Conservation (phyloP, 768 basidiomycete species). For the Auriscalpium orientale region DNA sequence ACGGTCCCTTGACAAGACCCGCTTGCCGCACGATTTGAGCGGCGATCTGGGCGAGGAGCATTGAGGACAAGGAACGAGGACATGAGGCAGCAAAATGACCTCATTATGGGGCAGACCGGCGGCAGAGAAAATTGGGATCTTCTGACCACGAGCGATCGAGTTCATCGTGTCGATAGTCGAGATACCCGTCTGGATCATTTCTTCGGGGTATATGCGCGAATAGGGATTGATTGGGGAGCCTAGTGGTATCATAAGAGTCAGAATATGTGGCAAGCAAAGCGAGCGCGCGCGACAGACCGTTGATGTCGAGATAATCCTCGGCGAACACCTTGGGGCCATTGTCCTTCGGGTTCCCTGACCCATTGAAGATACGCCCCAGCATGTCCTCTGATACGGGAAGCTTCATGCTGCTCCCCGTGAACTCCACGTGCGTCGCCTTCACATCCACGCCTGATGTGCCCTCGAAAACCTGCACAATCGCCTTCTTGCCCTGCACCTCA, state of each 20-base stretch:
- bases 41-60: constrained; percentile 62
- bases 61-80: constrained; percentile 3
- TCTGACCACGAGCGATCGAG: constrained; percentile 98
- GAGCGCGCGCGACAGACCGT: constrained; percentile 51
- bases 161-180: constrained; percentile 98
- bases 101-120: constrained; percentile 99
- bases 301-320: constrained; percentile 98
- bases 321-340: constrained; percentile 98
- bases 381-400: constrained; percentile 98
- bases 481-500: constrained; percentile 97
- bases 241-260: constrained; percentile 23
- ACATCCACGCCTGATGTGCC: constrained; percentile 97
- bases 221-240: constrained; percentile 98
- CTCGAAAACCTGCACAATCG: constrained; percentile 98
- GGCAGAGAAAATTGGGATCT: constrained; percentile 99
- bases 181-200: constrained; percentile 99
- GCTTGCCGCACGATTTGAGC: constrained; percentile 99
- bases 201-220: constrained; percentile 98
- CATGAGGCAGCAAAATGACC: constrained; percentile 36
- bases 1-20: constrained; percentile 92
- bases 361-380: constrained; percentile 98
- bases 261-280: background rate
- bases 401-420: constrained; percentile 98
- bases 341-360: constrained; percentile 96
- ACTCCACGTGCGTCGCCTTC: constrained; percentile 94